phyloP scores from a whole-genome alignment of 1,139 yeast species.

The Taiozyma sp. region DNA sequence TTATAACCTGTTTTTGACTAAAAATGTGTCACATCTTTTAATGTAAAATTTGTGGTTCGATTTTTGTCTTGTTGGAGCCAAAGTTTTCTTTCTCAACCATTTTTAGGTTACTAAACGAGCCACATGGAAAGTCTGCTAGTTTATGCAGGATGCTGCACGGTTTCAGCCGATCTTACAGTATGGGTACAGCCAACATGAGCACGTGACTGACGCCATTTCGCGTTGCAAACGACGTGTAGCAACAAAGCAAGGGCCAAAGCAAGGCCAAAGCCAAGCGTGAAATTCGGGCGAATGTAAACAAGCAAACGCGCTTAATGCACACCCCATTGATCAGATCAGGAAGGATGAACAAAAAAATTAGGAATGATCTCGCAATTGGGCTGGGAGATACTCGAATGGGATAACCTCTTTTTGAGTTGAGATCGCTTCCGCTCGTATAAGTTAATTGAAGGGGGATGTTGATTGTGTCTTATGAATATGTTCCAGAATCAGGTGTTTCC shows the following conservation, averaged over 20 bases:
- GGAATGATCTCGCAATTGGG: background rate
- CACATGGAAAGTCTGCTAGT: background rate
- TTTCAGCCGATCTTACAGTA: background rate
- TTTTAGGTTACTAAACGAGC: background rate
- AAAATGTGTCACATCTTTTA: background rate
- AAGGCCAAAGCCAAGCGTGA: background rate
- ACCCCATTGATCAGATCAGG: background rate
- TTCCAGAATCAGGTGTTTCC: too few species aligned
- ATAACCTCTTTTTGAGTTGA: too few species aligned
- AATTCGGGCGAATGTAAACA: background rate
- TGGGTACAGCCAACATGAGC: background rate
- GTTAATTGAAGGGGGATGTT: too few species aligned
- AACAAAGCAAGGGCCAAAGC: too few species aligned
- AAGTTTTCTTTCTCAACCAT: background rate
- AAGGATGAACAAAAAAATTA: background rate
- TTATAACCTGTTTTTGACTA: background rate
- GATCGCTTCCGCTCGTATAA: too few species aligned
- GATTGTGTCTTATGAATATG: too few species aligned
- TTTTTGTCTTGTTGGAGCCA: background rate
- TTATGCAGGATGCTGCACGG: background rate
- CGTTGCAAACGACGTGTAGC: slow-evolving; percentile 1
- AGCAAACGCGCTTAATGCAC: background rate
- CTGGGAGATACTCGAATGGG: background rate
- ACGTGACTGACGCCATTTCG: slow-evolving; percentile 15
- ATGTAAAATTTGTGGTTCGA: background rate